phyloP scores from a whole-genome alignment of 495 filamentous ascomycete species.

The Aspergillus incahuasiensis region DNA sequence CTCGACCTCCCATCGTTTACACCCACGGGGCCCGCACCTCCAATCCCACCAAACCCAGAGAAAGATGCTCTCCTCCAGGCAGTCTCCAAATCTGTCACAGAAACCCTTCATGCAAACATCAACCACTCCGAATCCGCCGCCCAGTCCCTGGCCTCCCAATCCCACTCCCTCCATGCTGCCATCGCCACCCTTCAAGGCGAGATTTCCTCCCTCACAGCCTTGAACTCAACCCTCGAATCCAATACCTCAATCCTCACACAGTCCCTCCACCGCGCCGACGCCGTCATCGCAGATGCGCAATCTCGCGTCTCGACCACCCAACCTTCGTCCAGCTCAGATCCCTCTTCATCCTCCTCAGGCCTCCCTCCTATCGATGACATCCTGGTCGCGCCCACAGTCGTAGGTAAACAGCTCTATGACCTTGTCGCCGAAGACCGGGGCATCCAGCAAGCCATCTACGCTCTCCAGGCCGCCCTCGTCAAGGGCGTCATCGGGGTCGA shows the following conservation, averaged over 20 bases:
- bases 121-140: slow-evolving; percentile 65
- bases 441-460: slow-evolving; percentile 78
- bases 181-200: slow-evolving; percentile 65
- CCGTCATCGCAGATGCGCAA: slow-evolving; percentile 63
- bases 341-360: slow-evolving; percentile 33
- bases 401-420: slow-evolving; percentile 86
- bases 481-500: slow-evolving; percentile 72
- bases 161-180: slow-evolving; percentile 65
- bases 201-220: slow-evolving; percentile 59
- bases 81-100: slow-evolving; percentile 62
- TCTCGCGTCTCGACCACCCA: slow-evolving; percentile 24
- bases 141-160: slow-evolving; percentile 72
- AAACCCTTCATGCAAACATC: slow-evolving; percentile 59
- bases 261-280: slow-evolving; percentile 72
- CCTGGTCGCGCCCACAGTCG: slow-evolving; percentile 88
- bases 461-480: slow-evolving; percentile 77
- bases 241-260: slow-evolving; percentile 76
- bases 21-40: slow-evolving; percentile 61
- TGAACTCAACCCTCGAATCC: slow-evolving; percentile 63
- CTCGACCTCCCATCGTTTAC: slow-evolving; percentile 57
- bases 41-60: slow-evolving; percentile 93
- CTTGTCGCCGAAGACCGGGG: slow-evolving; percentile 80
- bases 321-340: slow-evolving; percentile 29
- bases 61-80: slow-evolving; percentile 83
- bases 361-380: slow-evolving; percentile 77